Evolutionary conservation across 169 alveolate genomes (phyloP).

Genomic region (Cryptosporidium ryanae): DNA sequence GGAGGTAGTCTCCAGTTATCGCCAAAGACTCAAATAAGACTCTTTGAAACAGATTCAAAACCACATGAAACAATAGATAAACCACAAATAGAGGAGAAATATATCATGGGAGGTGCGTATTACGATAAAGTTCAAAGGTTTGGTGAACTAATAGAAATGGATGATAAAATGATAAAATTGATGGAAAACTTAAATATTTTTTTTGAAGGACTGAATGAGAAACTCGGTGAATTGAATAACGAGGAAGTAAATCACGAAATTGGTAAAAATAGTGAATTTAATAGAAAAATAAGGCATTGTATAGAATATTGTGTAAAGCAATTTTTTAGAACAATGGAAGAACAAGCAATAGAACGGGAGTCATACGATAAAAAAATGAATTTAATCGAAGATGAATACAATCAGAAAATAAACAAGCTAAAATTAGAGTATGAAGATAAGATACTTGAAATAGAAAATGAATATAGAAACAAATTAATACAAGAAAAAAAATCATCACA

Average conservation of each 20-base stretch:
- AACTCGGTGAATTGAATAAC: slow-evolving; percentile 11
- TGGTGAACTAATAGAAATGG: slow-evolving; percentile 36
- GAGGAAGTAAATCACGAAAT: not conserved
- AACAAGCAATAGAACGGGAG: slow-evolving; percentile 43
- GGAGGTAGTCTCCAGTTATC: slow-evolving; percentile 71
- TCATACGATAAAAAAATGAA: slow-evolving; percentile 26
- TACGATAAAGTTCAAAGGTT: slow-evolving; percentile 38
- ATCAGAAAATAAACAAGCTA: slow-evolving; percentile 15
- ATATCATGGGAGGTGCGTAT: slow-evolving; percentile 32
- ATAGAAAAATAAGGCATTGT: slow-evolving; percentile 24
- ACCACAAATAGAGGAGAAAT: not conserved
- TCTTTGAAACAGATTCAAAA: slow-evolving; percentile 58
- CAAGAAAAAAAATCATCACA: slow-evolving; percentile 63
- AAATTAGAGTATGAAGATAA: slow-evolving; percentile 50
- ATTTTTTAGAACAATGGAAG: slow-evolving; percentile 54
- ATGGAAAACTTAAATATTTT: slow-evolving; percentile 9
- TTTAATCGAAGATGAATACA: slow-evolving; percentile 31
- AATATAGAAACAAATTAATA: slow-evolving; percentile 16
- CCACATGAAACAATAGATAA: not conserved
- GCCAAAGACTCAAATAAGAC: slow-evolving; percentile 66
- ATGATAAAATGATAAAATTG: slow-evolving; percentile 27
- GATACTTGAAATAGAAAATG: slow-evolving; percentile 55
- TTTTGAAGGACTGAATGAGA: slow-evolving; percentile 37
- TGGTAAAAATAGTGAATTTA: slow-evolving; percentile 4
- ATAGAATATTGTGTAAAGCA: slow-evolving; percentile 65